phyloP scores from a whole-genome alignment of 2,329 filamentous ascomycete species.

The Fusarium setosum region DNA sequence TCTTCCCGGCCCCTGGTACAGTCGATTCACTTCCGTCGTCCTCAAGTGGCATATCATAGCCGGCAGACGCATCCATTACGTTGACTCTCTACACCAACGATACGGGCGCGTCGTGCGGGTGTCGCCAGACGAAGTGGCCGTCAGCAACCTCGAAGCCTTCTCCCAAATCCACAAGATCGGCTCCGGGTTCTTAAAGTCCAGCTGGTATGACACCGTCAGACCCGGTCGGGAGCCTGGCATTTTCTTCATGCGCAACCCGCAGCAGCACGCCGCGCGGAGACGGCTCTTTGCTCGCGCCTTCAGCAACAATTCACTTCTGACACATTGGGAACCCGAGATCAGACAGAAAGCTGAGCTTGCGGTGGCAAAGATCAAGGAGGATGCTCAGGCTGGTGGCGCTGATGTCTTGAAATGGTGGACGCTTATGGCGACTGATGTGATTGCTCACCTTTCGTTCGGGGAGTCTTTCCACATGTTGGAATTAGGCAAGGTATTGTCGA shows the following conservation, averaged over 20 bases:
- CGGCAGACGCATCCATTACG: conserved; percentile 12
- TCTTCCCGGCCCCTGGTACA: conserved; percentile 21
- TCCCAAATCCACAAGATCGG: conserved; percentile 28
- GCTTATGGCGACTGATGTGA: conserved; percentile 23
- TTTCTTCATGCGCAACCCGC: conserved; percentile 25
- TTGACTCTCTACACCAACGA: conserved; percentile 11
- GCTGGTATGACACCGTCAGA: conserved; percentile 15
- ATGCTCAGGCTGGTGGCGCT: not conserved
- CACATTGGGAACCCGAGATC: conserved; percentile 17
- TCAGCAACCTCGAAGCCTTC: conserved; percentile 16
- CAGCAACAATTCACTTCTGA: conserved; percentile 1
- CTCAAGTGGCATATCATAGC: conserved; percentile 7
- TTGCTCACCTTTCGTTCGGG: conserved; percentile 24
- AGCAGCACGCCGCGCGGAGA: conserved; percentile 10
- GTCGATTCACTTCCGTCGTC: conserved; percentile 4
- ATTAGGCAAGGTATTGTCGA: conserved; percentile 6
- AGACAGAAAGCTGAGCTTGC: conserved; percentile 4
- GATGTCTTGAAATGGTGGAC: conserved; percentile 36
- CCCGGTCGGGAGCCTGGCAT: not conserved
- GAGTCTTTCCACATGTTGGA: conserved; percentile 28
- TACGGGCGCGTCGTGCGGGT: conserved; percentile 14
- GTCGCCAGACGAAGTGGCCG: conserved; percentile 5
- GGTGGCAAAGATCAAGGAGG: conserved; percentile 1
- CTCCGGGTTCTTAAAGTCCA: conserved; percentile 14
- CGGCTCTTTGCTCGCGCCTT: conserved; percentile 21